A percentile compares a stretch with the other conserved stretches of the same genome.
These are phyloP conservation scores for Lachancea cidri DNA, from an alignment of 805 yeast genomes.

Conservation along the genomic window DNA sequence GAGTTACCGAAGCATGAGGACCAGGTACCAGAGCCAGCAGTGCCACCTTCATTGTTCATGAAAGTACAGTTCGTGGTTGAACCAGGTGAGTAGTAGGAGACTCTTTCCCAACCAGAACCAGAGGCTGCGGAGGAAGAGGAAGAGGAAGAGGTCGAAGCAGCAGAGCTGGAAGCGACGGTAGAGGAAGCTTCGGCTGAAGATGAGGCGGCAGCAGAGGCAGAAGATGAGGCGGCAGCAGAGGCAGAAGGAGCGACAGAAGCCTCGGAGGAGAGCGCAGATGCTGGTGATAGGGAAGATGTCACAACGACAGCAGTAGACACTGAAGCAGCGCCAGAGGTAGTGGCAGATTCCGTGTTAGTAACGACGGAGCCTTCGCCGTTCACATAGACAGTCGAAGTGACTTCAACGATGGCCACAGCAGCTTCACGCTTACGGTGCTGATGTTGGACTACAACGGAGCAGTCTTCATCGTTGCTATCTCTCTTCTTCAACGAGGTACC, in stretches of 20 bases:
- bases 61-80: conserved; percentile 67
- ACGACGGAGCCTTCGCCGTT: conserved; percentile 47
- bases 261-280: conserved; percentile 13
- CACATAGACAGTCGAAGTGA: conserved; percentile 73
- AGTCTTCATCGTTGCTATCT: conserved; percentile 37
- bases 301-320: conserved; percentile 17
- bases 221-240: conserved; percentile 12
- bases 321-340: conserved; percentile 18
- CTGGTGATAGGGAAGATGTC: conserved; percentile 22
- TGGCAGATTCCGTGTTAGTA: conserved; percentile 23
- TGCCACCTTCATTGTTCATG: conserved; percentile 85
- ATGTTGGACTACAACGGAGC: conserved; percentile 34
- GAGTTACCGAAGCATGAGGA: conserved; percentile 87
- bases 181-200: conserved; percentile 25
- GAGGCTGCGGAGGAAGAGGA: conserved; percentile 36
- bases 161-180: conserved; percentile 27
- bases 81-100: conserved; percentile 71
- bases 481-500: conserved; percentile 40
- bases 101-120: conserved; percentile 65
- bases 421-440: conserved; percentile 53
- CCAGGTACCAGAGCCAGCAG: conserved; percentile 82
- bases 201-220: conserved; percentile 19
- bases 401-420: conserved; percentile 60
- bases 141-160: conserved; percentile 33
- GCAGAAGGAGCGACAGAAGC: conserved; percentile 12